Evolutionary conservation across 495 filamentous ascomycete species (phyloP).

Genomic region (Hypomontagnella submonticulosa): DNA sequence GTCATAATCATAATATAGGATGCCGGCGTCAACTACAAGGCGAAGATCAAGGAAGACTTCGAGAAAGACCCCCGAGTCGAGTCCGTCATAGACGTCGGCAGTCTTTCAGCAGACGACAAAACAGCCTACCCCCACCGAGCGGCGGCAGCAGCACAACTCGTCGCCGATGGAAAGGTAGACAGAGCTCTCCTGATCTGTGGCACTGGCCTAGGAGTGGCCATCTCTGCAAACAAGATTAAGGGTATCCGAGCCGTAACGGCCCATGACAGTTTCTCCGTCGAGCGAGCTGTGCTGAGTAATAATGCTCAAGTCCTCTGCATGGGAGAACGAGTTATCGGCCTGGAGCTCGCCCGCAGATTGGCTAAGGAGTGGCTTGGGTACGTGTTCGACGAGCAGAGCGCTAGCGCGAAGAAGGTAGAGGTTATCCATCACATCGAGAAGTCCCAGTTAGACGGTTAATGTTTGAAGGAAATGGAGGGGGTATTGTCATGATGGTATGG

Average conservation of each 20-base stretch:
- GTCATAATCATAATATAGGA: constrained; percentile 57
- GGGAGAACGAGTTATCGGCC: constrained; percentile 83
- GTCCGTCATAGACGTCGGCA: constrained; percentile 74
- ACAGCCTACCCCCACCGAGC: constrained; percentile 87
- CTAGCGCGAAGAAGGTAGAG: constrained; percentile 78
- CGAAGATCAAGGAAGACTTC: constrained; percentile 78
- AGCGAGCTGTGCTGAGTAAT: constrained; percentile 83
- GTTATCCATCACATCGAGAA: constrained; percentile 79
- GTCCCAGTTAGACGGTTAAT: constrained; percentile 38
- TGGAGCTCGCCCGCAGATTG: constrained; percentile 80
- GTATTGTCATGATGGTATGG: too few relatives aligned
- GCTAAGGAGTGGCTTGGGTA: constrained; percentile 86
- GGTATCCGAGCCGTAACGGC: constrained; percentile 87
- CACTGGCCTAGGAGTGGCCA: constrained; percentile 86
- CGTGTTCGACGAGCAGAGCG: constrained; percentile 78
- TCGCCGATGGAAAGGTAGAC: constrained; percentile 75
- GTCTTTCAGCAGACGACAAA: constrained; percentile 68
- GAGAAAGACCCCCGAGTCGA: constrained; percentile 72
- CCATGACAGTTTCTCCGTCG: constrained; percentile 86
- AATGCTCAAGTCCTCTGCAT: constrained; percentile 90
- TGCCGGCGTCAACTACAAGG: constrained; percentile 82
- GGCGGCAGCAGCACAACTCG: constrained; percentile 73
- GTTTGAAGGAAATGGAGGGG: background rate
- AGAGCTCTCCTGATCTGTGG: constrained; percentile 88
- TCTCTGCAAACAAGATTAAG: constrained; percentile 86